Base-by-base conservation (phyloP, 2,329 filamentous ascomycete genomes). In the Colletotrichum sublineola region DNA sequence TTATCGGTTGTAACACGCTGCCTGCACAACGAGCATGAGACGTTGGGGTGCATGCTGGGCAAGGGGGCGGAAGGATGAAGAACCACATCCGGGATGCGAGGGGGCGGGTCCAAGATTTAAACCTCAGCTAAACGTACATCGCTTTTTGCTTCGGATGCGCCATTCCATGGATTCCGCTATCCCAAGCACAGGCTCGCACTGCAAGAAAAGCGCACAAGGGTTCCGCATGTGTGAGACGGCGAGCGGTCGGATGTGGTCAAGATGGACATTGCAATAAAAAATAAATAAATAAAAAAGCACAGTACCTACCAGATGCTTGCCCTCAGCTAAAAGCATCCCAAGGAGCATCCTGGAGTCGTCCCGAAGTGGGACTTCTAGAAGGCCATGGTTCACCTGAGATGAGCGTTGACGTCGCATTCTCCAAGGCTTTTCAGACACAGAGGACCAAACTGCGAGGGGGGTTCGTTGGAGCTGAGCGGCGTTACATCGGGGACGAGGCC, bases 361-460 rank as follows among this genome's bases (percentile, higher is more conserved):
- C 42, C 29, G 29, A 44, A 33, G 20, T 33, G 55, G n/a, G 62
- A 68, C 57, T 71, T 71, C 64, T 71, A 68, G 68, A 71, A 71
- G 64, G 42, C 33, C 40, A 48, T 20, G 31, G 48, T 40, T 60
- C 55, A 53, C 57, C 53, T 64, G 24, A 70, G 69, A 46, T 52
- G 69, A 64, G 57, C 31, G 56, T 52, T 38, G 15, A 65, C 42
- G 70, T 61, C 42, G 55, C 60, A 55, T 61, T 56, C 29, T 58
- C 33, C 52, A 64, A 55, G 40, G 44, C 50, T 33, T 31, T 52
- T 67, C 52, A 44, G 36, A 48, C 69, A 48, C 69, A 69, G 50
- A 72, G 64, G 50, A 36, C 53, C 46, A 29, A 63, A 63, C 31
- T 29, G 62, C 42, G 15, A 38, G 50, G 24, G 57, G 0, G 40